A percentile compares a stretch with the other conserved stretches of the same genome.
Conservation (phyloP, 768 basidiomycete genomes). For the Leccinum ochraceum region DNA sequence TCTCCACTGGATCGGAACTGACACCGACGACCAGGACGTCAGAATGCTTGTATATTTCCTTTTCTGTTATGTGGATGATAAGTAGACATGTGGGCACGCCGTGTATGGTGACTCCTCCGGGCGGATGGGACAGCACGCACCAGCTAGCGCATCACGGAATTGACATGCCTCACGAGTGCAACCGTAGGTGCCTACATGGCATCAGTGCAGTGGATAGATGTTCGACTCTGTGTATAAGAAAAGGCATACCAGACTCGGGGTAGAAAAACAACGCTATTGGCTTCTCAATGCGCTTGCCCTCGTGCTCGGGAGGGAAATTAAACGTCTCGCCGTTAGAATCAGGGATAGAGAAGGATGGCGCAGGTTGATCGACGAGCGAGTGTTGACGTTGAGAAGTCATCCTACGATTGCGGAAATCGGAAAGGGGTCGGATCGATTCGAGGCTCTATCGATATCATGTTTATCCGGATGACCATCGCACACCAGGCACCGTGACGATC, state of each 20-base stretch:
- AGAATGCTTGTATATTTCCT: slow-evolving; percentile 61
- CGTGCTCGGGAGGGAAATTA: slow-evolving; percentile 58
- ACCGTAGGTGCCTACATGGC: slow-evolving; percentile 60
- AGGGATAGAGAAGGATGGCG: slow-evolving; percentile 65
- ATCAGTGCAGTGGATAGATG: not conserved
- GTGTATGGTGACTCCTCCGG: not conserved
- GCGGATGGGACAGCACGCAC: slow-evolving; percentile 37
- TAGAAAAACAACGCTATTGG: slow-evolving; percentile 82
- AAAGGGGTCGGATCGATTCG: not conserved
- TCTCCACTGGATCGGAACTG: slow-evolving; percentile 68
- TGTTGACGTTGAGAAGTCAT: slow-evolving; percentile 47
- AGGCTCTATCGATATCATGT: too few species aligned
- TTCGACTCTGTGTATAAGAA: not conserved
- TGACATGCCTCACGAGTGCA: slow-evolving; percentile 83
- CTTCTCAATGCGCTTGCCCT: slow-evolving; percentile 36
- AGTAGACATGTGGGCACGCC: not conserved
- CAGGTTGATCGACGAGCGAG: slow-evolving; percentile 59
- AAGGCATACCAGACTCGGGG: slow-evolving; percentile 56
- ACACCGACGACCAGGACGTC: slow-evolving; percentile 73
- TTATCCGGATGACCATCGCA: too few species aligned
- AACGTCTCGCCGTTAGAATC: slow-evolving; percentile 64
- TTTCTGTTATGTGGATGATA: slow-evolving; percentile 41
- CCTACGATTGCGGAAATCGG: slow-evolving; percentile 1
- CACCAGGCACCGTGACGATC: too few species aligned
- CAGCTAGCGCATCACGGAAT: slow-evolving; percentile 76